Conservation (phyloP, 2,329 filamentous ascomycete genomes). For the Neurospora crassa region DNA sequence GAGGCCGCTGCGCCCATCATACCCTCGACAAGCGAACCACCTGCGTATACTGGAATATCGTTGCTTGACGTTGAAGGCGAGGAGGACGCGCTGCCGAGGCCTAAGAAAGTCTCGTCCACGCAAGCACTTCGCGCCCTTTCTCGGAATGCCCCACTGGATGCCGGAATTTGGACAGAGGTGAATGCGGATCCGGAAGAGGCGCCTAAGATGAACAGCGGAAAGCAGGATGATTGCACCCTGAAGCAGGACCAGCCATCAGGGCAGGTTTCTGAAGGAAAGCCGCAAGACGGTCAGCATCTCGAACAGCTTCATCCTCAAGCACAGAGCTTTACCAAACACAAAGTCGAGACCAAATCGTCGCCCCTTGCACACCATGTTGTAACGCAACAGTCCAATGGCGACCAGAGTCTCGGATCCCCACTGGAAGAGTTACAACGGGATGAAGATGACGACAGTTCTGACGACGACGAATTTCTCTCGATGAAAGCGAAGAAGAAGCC, state of each 20-base stretch:
- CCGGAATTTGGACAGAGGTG: constrained; percentile 26
- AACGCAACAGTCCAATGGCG: neutral
- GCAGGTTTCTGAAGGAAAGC: constrained; percentile 1
- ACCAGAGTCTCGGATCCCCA: constrained; percentile 7
- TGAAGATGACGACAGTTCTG: constrained; percentile 12
- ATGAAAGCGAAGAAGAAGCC: constrained; percentile 15
- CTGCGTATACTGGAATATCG: constrained; percentile 19
- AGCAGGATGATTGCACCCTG: neutral
- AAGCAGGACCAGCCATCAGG: neutral
- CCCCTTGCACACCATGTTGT: neutral
- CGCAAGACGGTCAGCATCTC: constrained; percentile 7
- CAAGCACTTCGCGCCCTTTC: constrained; percentile 27
- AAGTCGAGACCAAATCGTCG: neutral
- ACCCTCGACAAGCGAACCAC: neutral
- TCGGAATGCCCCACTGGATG: constrained; percentile 25
- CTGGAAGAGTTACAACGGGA: constrained; percentile 9
- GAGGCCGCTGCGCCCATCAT: neutral
- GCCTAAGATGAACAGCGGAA: constrained; percentile 11
- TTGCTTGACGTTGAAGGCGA: constrained; percentile 23
- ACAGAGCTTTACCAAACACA: neutral
- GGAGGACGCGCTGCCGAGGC: constrained; percentile 24
- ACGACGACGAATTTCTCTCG: constrained; percentile 18
- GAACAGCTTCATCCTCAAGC: neutral
- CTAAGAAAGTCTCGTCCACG: constrained; percentile 27
- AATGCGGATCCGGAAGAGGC: constrained; percentile 16